Percentiles rank a stretch among this genome's conserved stretches.
These are phyloP conservation scores for Collybia sordida DNA, from an alignment of 768 basidiomycete genomes.

Conservation along the genomic window DNA sequence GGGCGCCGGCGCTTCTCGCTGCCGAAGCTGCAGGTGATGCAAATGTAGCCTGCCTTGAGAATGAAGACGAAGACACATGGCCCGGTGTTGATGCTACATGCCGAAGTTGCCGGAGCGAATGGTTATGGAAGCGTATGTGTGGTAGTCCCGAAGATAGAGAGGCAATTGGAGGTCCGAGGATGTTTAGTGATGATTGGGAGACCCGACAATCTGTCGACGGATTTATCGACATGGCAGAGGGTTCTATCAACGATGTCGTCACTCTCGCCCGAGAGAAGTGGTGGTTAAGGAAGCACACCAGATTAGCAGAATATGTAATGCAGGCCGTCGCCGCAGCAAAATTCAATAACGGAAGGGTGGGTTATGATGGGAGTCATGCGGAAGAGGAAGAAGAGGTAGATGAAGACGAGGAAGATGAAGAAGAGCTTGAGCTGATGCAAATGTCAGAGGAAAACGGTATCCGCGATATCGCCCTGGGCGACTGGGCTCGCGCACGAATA, in stretches of 20 bases:
- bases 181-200: constrained; percentile 58
- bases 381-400: constrained; percentile 30
- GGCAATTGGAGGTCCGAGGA: constrained; percentile 49
- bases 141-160: constrained; percentile 49
- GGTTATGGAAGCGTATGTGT: constrained; percentile 61
- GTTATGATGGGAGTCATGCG: constrained; percentile 13
- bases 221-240: constrained; percentile 76
- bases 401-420: constrained; percentile 44
- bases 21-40: constrained; percentile 20
- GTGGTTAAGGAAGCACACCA: constrained; percentile 68
- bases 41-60: constrained; percentile 55
- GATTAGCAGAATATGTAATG: constrained; percentile 62
- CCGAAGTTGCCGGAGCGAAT: constrained; percentile 62
- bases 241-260: constrained; percentile 61
- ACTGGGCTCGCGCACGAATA: constrained; percentile 72
- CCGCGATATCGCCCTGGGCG: constrained; percentile 58
- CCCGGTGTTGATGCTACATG: constrained; percentile 68
- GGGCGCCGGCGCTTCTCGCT: constrained; percentile 6
- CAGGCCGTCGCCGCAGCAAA: constrained; percentile 65
- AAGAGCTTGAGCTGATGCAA: constrained; percentile 41
- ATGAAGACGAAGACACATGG: constrained; percentile 73
- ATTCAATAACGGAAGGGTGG: constrained; percentile 30
- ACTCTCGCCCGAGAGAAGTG: constrained; percentile 64
- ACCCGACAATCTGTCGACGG: constrained; percentile 64
- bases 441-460: constrained; percentile 42